A percentile compares a stretch with the other conserved stretches of the same genome.
Evolutionary conservation across 2,329 filamentous ascomycete genomes (phyloP).

Genomic region (Ophiocordyceps camponoti-leonardi): DNA sequence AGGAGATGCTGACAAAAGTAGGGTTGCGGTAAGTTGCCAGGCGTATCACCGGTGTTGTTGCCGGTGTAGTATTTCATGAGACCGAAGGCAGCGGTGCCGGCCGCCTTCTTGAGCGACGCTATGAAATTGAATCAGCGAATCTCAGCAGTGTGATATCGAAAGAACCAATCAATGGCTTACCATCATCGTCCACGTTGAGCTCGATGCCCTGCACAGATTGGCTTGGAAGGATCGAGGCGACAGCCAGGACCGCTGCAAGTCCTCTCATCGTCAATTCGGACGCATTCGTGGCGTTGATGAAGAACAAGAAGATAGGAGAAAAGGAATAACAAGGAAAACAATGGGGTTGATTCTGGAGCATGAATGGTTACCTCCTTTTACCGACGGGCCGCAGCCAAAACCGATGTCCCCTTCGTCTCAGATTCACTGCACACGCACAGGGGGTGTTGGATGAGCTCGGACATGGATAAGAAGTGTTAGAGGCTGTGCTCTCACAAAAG

Average conservation of each 20-base stretch:
- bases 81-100: constrained; percentile 27
- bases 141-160: neutral
- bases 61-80: constrained; percentile 34
- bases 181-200: constrained; percentile 14
- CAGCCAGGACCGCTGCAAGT: neutral
- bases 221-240: constrained; percentile 4
- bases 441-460: neutral
- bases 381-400: neutral
- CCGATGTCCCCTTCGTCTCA: neutral
- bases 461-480: neutral
- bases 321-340: neutral
- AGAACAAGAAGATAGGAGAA: neutral
- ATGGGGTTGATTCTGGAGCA: neutral
- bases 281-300: neutral
- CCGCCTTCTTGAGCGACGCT: constrained; percentile 33
- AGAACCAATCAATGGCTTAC: constrained; percentile 7
- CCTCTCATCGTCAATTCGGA: constrained; percentile 1
- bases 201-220: constrained; percentile 9
- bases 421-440: neutral
- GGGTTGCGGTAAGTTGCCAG: constrained; percentile 39
- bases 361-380: neutral
- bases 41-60: constrained; percentile 39
- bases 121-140: neutral
- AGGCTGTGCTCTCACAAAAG: neutral
- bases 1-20: constrained; percentile 43